Evolutionary conservation across 192 early-diverging fungal species (phyloP), one percentile per base, ranked within the genome.

Genomic region (Mortierella antarctica): DNA sequence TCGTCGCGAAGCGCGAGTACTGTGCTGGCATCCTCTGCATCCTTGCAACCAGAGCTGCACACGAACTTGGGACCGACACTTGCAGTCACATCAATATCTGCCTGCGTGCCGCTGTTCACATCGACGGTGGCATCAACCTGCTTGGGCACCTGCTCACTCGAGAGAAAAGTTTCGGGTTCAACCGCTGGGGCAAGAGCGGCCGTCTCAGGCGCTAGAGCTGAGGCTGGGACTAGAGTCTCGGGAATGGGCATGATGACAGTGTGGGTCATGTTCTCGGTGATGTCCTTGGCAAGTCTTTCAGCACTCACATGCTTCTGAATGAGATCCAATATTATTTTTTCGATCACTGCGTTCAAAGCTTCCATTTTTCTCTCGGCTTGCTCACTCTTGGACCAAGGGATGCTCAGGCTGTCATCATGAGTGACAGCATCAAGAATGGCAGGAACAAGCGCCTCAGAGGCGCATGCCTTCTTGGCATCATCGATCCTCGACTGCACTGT

Each of bases 31-130:
- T 72, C 70, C 13, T 72, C 15, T 4, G 42, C 23, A 49, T 72
- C 60, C 50, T 80, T 67, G 77, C 77, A 80, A 15, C 77, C 77
- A 57, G 65, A 57, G 65, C 58, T 80, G 70, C 70, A 80, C 46
- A 80, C 70, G 59, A 53, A 80, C 47, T 67, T 72, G 48, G 60
- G 46, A 17, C 65, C 74, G 4, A 70, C 41, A 23, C 17, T 57
- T 11, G 53, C 40, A 17, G 74, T 48, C 18, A 65, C 46, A 48
- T 67, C 42, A 59, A 67, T 67, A 11, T 51, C 64, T 10, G 2
- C 51, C 57, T 61, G 57, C 10, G 14, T n/a, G 40, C 18, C 57
- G 39, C 12, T 45, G 12, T 44, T 54, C 8, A 9, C 41, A 7
- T 65, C 49, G 45, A 44, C 21, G 2, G 4, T 4, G 5, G 39